Conservation (phyloP, 176 grass and related monocot genomes). For the Carex cristatella region DNA sequence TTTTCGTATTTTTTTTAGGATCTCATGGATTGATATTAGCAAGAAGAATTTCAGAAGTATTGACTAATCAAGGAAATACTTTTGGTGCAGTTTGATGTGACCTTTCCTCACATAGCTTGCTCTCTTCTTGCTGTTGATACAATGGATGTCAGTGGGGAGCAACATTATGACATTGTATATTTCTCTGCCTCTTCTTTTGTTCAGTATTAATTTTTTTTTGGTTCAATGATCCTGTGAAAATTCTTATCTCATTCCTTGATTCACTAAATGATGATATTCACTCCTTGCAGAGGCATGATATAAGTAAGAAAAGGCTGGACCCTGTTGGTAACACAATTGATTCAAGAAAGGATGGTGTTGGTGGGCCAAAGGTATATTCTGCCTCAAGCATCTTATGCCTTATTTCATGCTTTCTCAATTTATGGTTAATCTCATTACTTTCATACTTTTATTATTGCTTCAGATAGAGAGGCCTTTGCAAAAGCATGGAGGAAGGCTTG, state of each 20-base stretch:
- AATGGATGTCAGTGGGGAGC: conserved; percentile 98
- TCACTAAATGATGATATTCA: conserved; percentile 11
- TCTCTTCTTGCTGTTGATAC: conserved; percentile 97
- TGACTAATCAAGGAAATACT: neutral
- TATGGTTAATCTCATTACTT: neutral
- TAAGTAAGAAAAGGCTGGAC: conserved; percentile 90
- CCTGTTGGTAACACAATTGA: conserved; percentile 77
- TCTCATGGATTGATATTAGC: neutral
- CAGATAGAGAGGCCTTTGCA: conserved; percentile 97
- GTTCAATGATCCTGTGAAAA: conserved; percentile 23
- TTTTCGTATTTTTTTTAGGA: neutral
- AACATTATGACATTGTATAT: conserved; percentile 98
- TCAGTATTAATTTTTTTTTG: conserved; percentile 22
- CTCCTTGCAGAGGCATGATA: conserved; percentile 83
- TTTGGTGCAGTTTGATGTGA: conserved; percentile 92
- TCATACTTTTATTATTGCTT: neutral
- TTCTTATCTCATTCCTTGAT: neutral
- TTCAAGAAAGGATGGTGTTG: conserved; percentile 82
- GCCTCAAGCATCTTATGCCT: neutral
- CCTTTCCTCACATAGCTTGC: conserved; percentile 83
- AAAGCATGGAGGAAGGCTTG: conserved; percentile 96
- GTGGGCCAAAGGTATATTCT: conserved; percentile 68
- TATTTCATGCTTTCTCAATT: neutral
- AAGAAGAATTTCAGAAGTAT: neutral
- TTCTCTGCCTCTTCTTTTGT: conserved; percentile 5